phyloP scores from a whole-genome alignment of 2,329 filamentous ascomycete species.

The Onygenales sp. region DNA sequence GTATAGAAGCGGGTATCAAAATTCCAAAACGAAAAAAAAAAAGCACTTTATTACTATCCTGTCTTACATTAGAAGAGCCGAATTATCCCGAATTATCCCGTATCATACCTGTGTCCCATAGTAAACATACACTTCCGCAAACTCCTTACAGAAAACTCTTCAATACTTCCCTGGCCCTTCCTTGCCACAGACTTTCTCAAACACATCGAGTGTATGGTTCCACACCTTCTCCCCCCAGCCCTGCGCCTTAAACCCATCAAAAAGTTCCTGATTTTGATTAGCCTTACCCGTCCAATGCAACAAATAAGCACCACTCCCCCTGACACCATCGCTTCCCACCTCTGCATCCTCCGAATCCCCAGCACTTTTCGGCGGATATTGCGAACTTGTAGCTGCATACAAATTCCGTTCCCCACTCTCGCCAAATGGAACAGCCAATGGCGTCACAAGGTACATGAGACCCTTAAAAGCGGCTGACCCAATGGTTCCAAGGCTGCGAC shows the following conservation, averaged over 20 bases:
- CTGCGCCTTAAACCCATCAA: conserved; percentile 7
- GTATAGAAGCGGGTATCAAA: neutral
- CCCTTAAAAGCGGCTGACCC: neutral
- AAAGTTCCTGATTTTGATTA: conserved; percentile 5
- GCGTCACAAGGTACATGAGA: conserved; percentile 5
- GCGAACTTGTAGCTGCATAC: conserved; percentile 9
- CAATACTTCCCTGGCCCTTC: neutral
- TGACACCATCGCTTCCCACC: conserved; percentile 10
- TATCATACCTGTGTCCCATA: too few species aligned
- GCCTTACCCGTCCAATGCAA: conserved; percentile 8
- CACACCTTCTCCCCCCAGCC: conserved; percentile 12
- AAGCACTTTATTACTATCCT: neutral
- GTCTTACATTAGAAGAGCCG: too few species aligned
- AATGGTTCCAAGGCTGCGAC: conserved; percentile 42
- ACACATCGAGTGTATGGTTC: conserved; percentile 12
- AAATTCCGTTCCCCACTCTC: conserved; percentile 13
- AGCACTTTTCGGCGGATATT: conserved; percentile 6
- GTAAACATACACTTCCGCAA: too few species aligned
- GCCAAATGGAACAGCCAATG: conserved; percentile 4
- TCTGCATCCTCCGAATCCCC: neutral
- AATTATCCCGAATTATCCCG: too few species aligned
- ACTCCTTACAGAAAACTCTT: neutral
- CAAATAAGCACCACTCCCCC: conserved; percentile 12
- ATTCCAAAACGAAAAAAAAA: neutral
- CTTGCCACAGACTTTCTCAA: conserved; percentile 8